These are phyloP conservation scores for Codiaeum variegatum DNA, from an alignment of 441 rosid species.

Conservation along the genomic window DNA sequence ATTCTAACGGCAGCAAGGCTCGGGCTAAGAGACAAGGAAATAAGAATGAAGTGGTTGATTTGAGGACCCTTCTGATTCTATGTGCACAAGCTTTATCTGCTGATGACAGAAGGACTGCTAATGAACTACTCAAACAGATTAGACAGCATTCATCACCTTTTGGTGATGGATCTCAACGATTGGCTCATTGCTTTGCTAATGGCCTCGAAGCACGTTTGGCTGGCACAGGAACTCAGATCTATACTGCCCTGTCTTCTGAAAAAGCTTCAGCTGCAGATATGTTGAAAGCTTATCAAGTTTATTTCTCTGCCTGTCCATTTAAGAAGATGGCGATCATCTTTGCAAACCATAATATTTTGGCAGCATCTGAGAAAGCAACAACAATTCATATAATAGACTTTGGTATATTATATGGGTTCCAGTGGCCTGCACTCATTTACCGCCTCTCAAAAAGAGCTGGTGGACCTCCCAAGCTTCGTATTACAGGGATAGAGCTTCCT, in stretches of 20 bases:
- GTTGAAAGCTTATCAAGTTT: conserved; percentile 63
- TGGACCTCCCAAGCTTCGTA: conserved; percentile 61
- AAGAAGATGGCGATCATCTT: conserved; percentile 33
- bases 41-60: conserved; percentile 43
- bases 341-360: conserved; percentile 35
- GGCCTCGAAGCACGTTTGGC: conserved; percentile 78
- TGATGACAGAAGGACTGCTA: conserved; percentile 54
- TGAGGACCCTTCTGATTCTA: conserved; percentile 42
- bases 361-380: conserved; percentile 34
- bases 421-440: conserved; percentile 56
- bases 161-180: conserved; percentile 81
- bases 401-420: conserved; percentile 68
- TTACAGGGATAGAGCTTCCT: conserved; percentile 66
- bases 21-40: conserved; percentile 34
- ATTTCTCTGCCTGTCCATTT: conserved; percentile 42
- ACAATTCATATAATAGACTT: conserved; percentile 63
- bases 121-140: conserved; percentile 55
- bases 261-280: conserved; percentile 52
- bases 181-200: conserved; percentile 72
- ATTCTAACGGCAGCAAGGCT: conserved; percentile 27
- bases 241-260: conserved; percentile 41
- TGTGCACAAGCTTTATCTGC: conserved; percentile 60
- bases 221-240: conserved; percentile 67
- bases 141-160: conserved; percentile 66
- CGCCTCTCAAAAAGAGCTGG: conserved; percentile 40